Conservation (phyloP, 768 basidiomycete genomes). For the Hypholoma fasciculare region DNA sequence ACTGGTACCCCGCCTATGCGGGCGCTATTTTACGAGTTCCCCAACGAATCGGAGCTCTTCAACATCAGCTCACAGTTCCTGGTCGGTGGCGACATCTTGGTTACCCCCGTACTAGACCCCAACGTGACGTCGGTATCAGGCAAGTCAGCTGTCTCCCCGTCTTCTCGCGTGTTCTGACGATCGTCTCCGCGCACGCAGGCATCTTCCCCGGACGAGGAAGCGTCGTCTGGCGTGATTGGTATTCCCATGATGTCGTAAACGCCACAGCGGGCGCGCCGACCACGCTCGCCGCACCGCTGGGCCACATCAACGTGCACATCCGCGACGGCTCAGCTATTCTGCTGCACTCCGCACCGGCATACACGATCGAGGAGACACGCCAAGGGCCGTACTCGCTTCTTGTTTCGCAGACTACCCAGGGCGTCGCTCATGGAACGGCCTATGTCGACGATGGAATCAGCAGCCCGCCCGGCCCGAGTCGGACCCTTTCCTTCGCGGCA, state of each 20-base stretch:
- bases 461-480: conserved; percentile 55
- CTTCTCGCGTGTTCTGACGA: background rate
- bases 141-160: conserved; percentile 22
- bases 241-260: conserved; percentile 58
- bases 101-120: conserved; percentile 73
- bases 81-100: conserved; percentile 67
- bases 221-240: conserved; percentile 74
- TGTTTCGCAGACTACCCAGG: conserved; percentile 48
- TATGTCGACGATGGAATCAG: conserved; percentile 74
- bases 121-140: conserved; percentile 70
- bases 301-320: conserved; percentile 76
- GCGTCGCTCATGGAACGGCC: conserved; percentile 56
- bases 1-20: conserved; percentile 70
- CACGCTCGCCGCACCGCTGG: conserved; percentile 64
- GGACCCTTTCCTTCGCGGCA: conserved; percentile 46
- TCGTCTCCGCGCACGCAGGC: conserved; percentile 32
- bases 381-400: conserved; percentile 63
- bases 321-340: conserved; percentile 69
- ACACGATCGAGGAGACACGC: conserved; percentile 69
- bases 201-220: conserved; percentile 63
- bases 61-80: conserved; percentile 69
- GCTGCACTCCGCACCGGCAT: conserved; percentile 59
- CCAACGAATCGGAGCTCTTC: conserved; percentile 64
- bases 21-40: conserved; percentile 80
- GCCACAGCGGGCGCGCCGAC: conserved; percentile 38